phyloP scores from a whole-genome alignment of 495 filamentous ascomycete species.

The Xanthoparmelia taractica region DNA sequence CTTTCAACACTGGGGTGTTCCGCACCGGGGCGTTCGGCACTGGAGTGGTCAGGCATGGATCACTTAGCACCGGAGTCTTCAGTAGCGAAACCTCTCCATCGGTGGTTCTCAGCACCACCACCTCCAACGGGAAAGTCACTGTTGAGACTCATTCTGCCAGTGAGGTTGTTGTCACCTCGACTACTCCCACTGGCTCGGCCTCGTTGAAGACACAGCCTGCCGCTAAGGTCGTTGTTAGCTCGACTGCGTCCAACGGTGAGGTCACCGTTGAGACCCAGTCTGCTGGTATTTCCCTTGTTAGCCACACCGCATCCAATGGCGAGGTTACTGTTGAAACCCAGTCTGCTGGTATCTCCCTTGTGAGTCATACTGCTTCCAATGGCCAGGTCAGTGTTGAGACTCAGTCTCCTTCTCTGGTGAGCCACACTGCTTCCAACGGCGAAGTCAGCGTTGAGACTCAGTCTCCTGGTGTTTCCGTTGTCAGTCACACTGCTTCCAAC shows the following conservation, averaged over 20 bases:
- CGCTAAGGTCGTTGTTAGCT: not conserved
- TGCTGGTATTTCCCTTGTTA: not conserved
- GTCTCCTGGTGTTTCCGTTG: not conserved
- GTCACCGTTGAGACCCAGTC: not conserved
- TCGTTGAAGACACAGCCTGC: not conserved
- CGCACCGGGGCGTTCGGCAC: not conserved
- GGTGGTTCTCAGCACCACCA: not conserved
- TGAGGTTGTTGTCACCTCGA: slow-evolving; percentile 1
- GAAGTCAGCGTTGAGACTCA: too few relatives aligned
- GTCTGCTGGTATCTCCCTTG: not conserved
- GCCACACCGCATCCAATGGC: not conserved
- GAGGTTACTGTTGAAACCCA: not conserved
- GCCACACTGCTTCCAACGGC: too few relatives aligned
- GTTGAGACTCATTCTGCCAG: not conserved
- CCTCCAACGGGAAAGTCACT: not conserved
- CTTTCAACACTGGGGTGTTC: not conserved
- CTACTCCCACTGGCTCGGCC: too few relatives aligned
- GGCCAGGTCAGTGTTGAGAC: not conserved
- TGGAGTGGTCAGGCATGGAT: not conserved
- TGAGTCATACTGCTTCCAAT: not conserved
- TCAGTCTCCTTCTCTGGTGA: not conserved
- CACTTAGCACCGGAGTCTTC: not conserved
- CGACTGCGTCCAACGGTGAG: not conserved
- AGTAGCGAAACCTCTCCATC: not conserved
- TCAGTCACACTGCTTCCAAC: not conserved